These are phyloP conservation scores for Collybia sordida DNA, from an alignment of 768 basidiomycete genomes.

Conservation along the genomic window DNA sequence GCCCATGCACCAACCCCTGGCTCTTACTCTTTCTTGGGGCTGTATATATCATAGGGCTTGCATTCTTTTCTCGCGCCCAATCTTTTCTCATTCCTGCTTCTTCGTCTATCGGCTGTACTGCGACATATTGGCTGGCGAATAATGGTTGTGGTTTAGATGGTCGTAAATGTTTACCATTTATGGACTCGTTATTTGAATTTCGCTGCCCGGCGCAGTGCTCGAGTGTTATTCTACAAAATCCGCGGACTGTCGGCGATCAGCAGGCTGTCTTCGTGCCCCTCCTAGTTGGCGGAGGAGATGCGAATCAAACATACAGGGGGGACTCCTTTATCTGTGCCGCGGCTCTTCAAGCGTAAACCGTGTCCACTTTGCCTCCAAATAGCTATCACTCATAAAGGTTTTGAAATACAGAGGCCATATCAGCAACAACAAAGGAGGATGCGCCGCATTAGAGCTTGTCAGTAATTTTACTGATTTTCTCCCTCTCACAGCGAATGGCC, in stretches of 20 bases:
- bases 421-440: conserved; percentile 69
- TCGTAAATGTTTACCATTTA: conserved; percentile 60
- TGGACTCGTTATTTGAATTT: conserved; percentile 63
- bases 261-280: conserved; percentile 69
- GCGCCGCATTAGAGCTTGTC: conserved; percentile 64
- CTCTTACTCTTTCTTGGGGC: conserved; percentile 53
- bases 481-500: conserved; percentile 56
- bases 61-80: conserved; percentile 72
- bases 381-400: conserved; percentile 8
- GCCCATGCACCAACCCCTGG: conserved; percentile 49
- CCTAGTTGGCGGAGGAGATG: conserved; percentile 84
- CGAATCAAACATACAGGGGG: conserved; percentile 69
- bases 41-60: conserved; percentile 69
- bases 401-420: conserved; percentile 56
- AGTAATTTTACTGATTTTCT: conserved; percentile 74
- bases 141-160: conserved; percentile 78
- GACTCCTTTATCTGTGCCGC: conserved; percentile 87
- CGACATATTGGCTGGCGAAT: conserved; percentile 68
- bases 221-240: conserved; percentile 65
- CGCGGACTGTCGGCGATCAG: conserved; percentile 67
- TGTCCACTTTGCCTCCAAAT: conserved; percentile 3
- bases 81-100: conserved; percentile 68
- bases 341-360: conserved; percentile 73
- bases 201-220: conserved; percentile 79
- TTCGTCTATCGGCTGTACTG: conserved; percentile 66